Evolutionary conservation across 164 flowering plant species (phyloP).

Genomic region (Houttuynia cordata): DNA sequence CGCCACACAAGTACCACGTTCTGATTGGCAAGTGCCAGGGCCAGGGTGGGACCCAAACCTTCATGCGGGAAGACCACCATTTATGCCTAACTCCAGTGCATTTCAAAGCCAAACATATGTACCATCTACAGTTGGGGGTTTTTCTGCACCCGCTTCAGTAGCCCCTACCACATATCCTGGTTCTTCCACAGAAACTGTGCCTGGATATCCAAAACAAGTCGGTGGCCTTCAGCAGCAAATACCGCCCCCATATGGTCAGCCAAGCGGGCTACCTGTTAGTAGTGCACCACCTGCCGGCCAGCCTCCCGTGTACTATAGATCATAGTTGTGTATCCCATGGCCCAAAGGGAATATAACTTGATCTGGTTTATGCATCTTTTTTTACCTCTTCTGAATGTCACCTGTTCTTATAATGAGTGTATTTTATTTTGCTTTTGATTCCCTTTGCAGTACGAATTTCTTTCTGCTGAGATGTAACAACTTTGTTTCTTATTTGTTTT

Average conservation of each 20-base stretch:
- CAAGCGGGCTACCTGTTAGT: conserved; percentile 19
- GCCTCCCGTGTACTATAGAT: conserved; percentile 18
- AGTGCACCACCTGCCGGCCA: conserved; percentile 26
- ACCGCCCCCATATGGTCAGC: conserved; percentile 16
- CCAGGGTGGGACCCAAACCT: conserved; percentile 43
- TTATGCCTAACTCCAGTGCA: conserved; percentile 23
- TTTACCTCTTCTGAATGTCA: too few relatives aligned
- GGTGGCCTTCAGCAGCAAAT: conserved; percentile 7
- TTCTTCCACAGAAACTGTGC: conserved; percentile 10
- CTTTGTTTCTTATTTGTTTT: too few relatives aligned
- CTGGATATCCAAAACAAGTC: conserved; percentile 4
- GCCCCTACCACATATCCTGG: conserved; percentile 12
- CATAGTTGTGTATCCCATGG: too few relatives aligned
- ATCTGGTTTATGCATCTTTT: too few relatives aligned
- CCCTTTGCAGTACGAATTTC: too few relatives aligned
- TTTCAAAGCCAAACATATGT: conserved; percentile 37
- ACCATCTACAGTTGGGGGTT: conserved; percentile 21
- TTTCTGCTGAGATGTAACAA: too few relatives aligned
- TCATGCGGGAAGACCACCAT: conserved; percentile 26
- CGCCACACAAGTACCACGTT: conserved; percentile 13
- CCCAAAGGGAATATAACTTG: too few relatives aligned
- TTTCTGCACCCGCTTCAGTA: conserved; percentile 9
- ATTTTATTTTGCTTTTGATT: too few relatives aligned
- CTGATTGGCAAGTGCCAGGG: conserved; percentile 20
- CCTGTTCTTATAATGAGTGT: too few relatives aligned